Base-by-base conservation (phyloP, 2,329 filamentous ascomycete species). In the Drechslera avenae region DNA sequence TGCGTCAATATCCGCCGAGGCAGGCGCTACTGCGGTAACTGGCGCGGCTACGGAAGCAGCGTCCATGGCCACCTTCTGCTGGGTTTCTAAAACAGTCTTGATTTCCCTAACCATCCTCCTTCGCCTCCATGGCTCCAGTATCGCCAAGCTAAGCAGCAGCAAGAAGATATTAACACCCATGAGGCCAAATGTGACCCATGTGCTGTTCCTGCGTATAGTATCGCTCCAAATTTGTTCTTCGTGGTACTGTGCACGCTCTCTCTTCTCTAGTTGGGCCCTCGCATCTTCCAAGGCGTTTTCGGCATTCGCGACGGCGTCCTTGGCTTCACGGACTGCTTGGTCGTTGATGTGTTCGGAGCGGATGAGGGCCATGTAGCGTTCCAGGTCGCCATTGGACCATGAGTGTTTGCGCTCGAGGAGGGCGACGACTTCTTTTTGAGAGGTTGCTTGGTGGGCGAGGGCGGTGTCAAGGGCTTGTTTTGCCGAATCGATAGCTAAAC, bases 161-260 rank as follows among this genome's bases (percentile, higher is more conserved):
- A 99, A 76, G 54, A 97, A 73, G 26, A 97, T 89, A 70, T 99
- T 99, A 67, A 97, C 84, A 18, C 93, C 93, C 94, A 99, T 99
- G 55, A 99, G 78, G 0, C 93, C 94, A 86, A 95, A 97, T 0
- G 94, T 99, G 30, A 95, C 93, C 94, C 94, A 99, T 0, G 94
- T 99, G 72, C 89, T 94, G 81, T 96, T 96, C 59, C 94, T 83
- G 30, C 94, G 83, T 70, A 99, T 99, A 64, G 96, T 93, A 73
- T 99, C 94, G 69, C 90, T 96, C 94, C 94, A 99, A 49, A 99
- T 95, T 78, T 99, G 94, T 78, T 99, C 94, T 76, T 99, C 94
- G 73, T 99, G 94, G 75, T 99, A 99, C 54, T 95, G 85, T 55
- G 89, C 89, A 43, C 97, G 79, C 63, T 97, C 97, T 42, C 87